phyloP scores from a whole-genome alignment of 495 filamentous ascomycete genomes.

The Durotheca rogersii region DNA sequence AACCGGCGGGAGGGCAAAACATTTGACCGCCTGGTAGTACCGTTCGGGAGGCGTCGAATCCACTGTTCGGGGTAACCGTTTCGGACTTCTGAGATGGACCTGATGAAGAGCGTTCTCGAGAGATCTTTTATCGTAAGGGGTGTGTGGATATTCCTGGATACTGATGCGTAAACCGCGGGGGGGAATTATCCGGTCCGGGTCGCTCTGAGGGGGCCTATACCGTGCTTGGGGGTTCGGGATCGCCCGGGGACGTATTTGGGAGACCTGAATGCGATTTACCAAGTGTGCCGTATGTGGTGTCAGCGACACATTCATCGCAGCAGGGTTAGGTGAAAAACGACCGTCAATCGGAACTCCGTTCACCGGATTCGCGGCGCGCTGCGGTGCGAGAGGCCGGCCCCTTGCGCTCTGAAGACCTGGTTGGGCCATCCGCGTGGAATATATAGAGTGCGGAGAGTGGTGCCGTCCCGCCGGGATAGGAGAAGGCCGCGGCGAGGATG shows the following conservation, averaged over 20 bases:
- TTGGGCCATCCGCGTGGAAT: not conserved
- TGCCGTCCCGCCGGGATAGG: not conserved
- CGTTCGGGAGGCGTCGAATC: conserved; percentile 32
- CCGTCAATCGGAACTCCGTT: not conserved
- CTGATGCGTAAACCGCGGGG: conserved; percentile 19
- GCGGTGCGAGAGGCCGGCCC: not conserved
- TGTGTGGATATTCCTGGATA: conserved; percentile 39
- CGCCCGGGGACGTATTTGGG: not conserved
- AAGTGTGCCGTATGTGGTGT: not conserved
- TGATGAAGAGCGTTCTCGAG: conserved; percentile 56
- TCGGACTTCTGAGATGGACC: conserved; percentile 56
- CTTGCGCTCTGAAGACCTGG: not conserved
- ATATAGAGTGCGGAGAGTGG: not conserved
- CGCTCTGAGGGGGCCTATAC: not conserved
- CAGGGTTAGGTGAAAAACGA: not conserved
- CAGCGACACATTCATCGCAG: not conserved
- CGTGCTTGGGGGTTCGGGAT: not conserved
- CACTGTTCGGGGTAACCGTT: conserved; percentile 38
- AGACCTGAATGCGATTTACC: not conserved
- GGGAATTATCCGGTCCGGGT: conserved; percentile 38
- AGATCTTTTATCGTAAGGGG: conserved; percentile 47
- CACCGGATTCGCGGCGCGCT: not conserved
- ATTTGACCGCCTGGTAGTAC: conserved; percentile 50
- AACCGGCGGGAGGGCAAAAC: conserved; percentile 45
- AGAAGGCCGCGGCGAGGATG: not conserved